Percentiles rank a stretch among this genome's conserved stretches.
These are phyloP conservation scores for Candida pseudoviswanathii DNA, from an alignment of 1,139 yeast genomes.

Conservation along the genomic window DNA sequence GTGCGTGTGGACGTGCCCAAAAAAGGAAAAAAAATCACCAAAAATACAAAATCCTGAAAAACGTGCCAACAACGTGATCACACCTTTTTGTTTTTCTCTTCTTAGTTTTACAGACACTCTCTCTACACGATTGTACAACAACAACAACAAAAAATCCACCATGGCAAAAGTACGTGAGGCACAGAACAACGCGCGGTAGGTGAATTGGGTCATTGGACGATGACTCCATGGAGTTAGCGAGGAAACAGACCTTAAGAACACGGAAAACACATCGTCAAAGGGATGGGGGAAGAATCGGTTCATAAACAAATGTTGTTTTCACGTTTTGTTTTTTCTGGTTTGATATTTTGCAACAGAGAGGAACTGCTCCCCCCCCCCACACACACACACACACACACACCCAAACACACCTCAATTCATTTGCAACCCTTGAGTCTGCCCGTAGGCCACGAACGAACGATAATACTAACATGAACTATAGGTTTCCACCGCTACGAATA, in stretches of 20 bases:
- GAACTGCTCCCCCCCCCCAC: background rate
- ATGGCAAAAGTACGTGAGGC: slow-evolving; percentile 5
- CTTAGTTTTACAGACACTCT: slow-evolving; percentile 3
- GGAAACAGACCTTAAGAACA: no score
- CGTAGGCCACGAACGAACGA: background rate
- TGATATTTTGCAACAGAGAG: background rate
- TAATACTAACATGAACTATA: background rate
- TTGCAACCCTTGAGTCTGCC: no score
- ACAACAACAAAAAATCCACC: background rate
- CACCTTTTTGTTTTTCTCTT: slow-evolving; percentile 1
- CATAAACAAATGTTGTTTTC: background rate
- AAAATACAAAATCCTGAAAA: slow-evolving; percentile 3
- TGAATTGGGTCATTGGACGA: no score
- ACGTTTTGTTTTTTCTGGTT: background rate
- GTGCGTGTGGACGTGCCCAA: background rate
- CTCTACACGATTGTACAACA: background rate
- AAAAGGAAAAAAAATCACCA: slow-evolving; percentile 3
- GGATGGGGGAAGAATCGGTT: background rate
- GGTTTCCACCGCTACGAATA: no score
- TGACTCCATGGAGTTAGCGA: no score
- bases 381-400: background rate
- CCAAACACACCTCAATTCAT: background rate
- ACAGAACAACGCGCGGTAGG: background rate
- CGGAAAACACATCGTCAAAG: no score
- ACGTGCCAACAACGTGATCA: slow-evolving; percentile 9